phyloP scores from a whole-genome alignment of 2,329 filamentous ascomycete species.

The Rutstroemia sp. region DNA sequence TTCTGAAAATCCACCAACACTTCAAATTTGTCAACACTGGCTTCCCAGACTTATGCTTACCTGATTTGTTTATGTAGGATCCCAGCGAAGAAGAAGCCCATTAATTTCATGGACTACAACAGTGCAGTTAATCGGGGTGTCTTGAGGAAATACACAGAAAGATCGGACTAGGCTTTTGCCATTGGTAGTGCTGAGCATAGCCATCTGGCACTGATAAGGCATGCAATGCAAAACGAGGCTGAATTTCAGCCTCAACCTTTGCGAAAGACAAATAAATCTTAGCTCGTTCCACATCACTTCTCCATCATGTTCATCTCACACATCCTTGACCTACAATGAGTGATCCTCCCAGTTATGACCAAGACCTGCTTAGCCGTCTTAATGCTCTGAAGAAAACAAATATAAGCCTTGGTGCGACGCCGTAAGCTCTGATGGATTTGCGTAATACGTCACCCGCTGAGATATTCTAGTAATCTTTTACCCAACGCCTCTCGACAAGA shows the following conservation, averaged over 20 bases:
- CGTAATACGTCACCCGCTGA: conserved; percentile 17
- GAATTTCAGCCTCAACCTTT: conserved; percentile 2
- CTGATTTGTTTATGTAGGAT: neutral
- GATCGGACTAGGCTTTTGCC: too few relatives aligned
- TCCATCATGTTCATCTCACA: conserved; percentile 1
- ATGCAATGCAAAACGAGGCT: conserved; percentile 14
- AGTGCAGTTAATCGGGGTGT: too few relatives aligned
- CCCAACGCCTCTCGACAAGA: conserved; percentile 6
- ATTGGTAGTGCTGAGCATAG: too few relatives aligned
- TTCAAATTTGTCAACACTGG: neutral
- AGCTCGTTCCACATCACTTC: neutral
- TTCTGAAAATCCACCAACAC: conserved; percentile 22
- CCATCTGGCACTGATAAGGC: too few relatives aligned
- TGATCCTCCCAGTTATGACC: conserved; percentile 24
- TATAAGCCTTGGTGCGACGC: conserved; percentile 20
- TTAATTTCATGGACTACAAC: too few relatives aligned
- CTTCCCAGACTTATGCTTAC: neutral
- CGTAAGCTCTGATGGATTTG: conserved; percentile 13
- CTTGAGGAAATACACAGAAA: too few relatives aligned
- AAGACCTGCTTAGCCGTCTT: conserved; percentile 25
- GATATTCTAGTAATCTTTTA: conserved; percentile 9
- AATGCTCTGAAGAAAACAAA: conserved; percentile 29
- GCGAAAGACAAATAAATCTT: neutral
- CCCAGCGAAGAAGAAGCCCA: neutral
- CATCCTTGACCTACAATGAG: conserved; percentile 19